Evolutionary conservation across 176 grass and related monocot species (phyloP).

Genomic region (Dendrocalamus sinicus): DNA sequence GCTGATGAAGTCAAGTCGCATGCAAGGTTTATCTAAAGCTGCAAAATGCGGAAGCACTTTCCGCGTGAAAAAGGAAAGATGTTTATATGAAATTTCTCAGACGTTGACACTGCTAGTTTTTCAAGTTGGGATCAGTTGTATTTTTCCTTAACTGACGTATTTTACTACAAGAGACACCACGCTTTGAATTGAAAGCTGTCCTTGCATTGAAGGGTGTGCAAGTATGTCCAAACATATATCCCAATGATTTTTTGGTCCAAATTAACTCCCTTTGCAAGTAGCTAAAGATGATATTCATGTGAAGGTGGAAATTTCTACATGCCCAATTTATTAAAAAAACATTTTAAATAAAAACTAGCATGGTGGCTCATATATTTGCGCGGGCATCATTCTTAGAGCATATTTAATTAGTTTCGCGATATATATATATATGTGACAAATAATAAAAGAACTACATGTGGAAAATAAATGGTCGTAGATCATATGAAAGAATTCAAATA

Average conservation of each 20-base stretch:
- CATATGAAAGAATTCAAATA: too few relatives aligned
- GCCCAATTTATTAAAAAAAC: not conserved
- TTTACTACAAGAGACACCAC: not conserved
- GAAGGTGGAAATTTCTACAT: conserved; percentile 4
- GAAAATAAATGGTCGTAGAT: too few relatives aligned
- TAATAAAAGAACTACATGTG: too few relatives aligned
- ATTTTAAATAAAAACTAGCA: not conserved
- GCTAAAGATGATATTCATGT: conserved; percentile 12
- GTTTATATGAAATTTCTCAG: conserved; percentile 9
- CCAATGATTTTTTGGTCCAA: not conserved
- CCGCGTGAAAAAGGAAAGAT: conserved; percentile 15
- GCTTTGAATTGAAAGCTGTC: not conserved
- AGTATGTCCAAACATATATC: not conserved
- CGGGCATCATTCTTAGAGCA: too few relatives aligned
- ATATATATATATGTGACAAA: too few relatives aligned
- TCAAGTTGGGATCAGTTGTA: not conserved
- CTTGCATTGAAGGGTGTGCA: not conserved
- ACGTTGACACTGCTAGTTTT: conserved; percentile 32
- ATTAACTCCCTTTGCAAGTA: not conserved
- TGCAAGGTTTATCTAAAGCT: not conserved
- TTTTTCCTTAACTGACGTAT: not conserved
- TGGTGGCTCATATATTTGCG: too few relatives aligned
- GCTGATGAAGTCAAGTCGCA: not conserved
- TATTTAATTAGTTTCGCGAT: too few relatives aligned
- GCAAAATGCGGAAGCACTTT: conserved; percentile 7